Conservation (phyloP, 2,329 filamentous ascomycete species). For the Mariannaea elegans region DNA sequence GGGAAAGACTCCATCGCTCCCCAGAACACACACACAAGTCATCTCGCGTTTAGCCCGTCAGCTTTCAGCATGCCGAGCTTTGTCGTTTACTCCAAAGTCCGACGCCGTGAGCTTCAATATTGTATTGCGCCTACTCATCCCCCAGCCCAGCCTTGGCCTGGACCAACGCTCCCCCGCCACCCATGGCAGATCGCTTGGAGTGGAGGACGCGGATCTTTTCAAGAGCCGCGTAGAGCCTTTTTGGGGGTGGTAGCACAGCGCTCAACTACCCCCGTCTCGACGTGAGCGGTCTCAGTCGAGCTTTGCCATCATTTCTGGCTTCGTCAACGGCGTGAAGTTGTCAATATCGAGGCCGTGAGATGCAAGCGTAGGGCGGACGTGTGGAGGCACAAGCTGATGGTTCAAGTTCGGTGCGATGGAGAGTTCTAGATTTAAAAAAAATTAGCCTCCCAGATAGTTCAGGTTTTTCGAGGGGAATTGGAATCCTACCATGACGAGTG, state of each 20-base stretch:
- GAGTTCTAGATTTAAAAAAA: conserved; percentile 70
- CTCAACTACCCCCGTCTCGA: conserved; percentile 44
- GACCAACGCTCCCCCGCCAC: conserved; percentile 42
- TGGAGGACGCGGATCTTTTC: conserved; percentile 42
- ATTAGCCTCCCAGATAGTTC: conserved; percentile 26
- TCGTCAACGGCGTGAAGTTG: conserved; percentile 88
- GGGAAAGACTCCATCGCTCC: conserved; percentile 44
- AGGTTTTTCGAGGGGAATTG: background rate
- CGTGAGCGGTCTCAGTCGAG: conserved; percentile 75
- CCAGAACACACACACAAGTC: conserved; percentile 39
- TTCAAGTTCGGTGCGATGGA: conserved; percentile 95
- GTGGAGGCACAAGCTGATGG: conserved; percentile 83
- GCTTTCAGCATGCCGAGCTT: conserved; percentile 34
- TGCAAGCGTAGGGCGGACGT: conserved; percentile 78
- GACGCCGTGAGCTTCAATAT: conserved; percentile 42
- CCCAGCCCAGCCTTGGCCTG: conserved; percentile 39
- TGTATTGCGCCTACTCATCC: conserved; percentile 41
- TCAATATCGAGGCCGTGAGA: conserved; percentile 89
- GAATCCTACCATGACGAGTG: conserved; percentile 82
- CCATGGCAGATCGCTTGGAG: conserved; percentile 41
- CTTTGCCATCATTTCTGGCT: conserved; percentile 97
- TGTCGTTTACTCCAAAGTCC: conserved; percentile 28
- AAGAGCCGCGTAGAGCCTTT: conserved; percentile 42
- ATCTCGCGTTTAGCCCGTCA: conserved; percentile 37
- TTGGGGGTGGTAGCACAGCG: conserved; percentile 42